Base-by-base conservation (phyloP, 2,329 filamentous ascomycete genomes). In the Ilyonectria sp. region DNA sequence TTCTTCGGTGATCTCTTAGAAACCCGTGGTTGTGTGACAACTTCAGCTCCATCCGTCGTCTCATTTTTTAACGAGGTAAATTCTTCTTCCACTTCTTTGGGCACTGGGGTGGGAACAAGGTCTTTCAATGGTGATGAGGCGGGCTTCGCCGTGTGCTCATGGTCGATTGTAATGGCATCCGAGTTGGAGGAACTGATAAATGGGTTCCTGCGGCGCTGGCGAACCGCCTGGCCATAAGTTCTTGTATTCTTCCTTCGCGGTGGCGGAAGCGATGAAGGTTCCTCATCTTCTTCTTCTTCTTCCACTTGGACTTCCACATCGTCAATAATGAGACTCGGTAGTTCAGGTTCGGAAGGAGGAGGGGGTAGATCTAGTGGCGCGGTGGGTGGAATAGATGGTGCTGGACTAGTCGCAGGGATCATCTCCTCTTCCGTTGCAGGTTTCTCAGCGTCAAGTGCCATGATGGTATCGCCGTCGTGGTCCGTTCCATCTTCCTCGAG, bases 371-470 rank as follows among this genome's bases (percentile, higher is more conserved):
- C 74, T 11, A 63, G 67, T 8, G 67, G 73, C 26, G 62, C 63
- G 4, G 73, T 75, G 13, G 71, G 71, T n/a, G 79, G 71, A 5
- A 79, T 67, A 6, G 78, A 76, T 37, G 74, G 72, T 2, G 77
- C 68, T n/a, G 80, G 80, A 40, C 80, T 82, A 29, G 80, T 82
- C 52, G 80, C 80, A 1, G 80, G 80, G 63, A 82, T 82, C 72
- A 77, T 79, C n/a, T 81, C 79, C 49, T 80, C 80, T 2, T 80
- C 78, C 2, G 69, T 52, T 1, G 60, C 35, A 10, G 64, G 55
- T 29, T 74, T 76, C 15, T 70, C 65, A 31, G 19, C 60, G 8
- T 69, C 70, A n/a, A 52, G 55, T 46, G 66, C 49, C 26, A 65
- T 59, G 15, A 61, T 29, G 4, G 49, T 35, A 26, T 69, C 68